Evolutionary conservation across 441 rosid species (phyloP).

Genomic region (Arabidopsis lyrata): DNA sequence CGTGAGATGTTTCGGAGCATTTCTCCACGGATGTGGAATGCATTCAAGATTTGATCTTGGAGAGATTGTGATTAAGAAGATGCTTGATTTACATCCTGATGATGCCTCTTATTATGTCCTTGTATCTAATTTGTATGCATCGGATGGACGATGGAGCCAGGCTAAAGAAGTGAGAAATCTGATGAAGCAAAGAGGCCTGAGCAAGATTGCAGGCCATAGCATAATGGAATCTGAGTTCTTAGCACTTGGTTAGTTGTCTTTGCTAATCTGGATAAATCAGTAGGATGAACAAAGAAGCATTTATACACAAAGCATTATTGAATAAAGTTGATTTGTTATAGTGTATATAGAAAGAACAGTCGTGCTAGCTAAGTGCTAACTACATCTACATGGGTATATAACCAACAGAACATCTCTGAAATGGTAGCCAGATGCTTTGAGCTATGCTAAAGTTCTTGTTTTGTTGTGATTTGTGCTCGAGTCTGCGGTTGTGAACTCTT

Average conservation of each 20-base stretch:
- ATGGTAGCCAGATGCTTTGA: slow-evolving; percentile 1
- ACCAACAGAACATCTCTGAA: background rate
- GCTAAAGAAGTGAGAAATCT: slow-evolving; percentile 65
- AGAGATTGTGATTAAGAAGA: slow-evolving; percentile 64
- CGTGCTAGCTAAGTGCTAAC: background rate
- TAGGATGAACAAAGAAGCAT: too few relatives aligned
- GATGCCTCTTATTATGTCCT: slow-evolving; percentile 85
- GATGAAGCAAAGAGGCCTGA: slow-evolving; percentile 69
- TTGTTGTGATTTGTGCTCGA: slow-evolving; percentile 6
- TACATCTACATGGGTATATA: slow-evolving; percentile 26
- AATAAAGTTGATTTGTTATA: slow-evolving; percentile 22
- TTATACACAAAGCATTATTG: slow-evolving; percentile 36
- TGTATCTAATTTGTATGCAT: slow-evolving; percentile 75
- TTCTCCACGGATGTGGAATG: slow-evolving; percentile 84
- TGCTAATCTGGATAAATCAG: background rate
- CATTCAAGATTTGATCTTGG: slow-evolving; percentile 89
- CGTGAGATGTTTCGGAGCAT: slow-evolving; percentile 59
- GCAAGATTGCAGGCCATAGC: slow-evolving; percentile 66
- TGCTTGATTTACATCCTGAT: slow-evolving; percentile 65
- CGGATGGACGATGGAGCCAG: slow-evolving; percentile 80
- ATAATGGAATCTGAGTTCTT: slow-evolving; percentile 53
- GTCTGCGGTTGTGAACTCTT: slow-evolving; percentile 21
- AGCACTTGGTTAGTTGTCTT: slow-evolving; percentile 40
- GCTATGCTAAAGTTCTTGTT: slow-evolving; percentile 17
- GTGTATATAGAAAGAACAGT: slow-evolving; percentile 31